These are phyloP conservation scores for Fusarium austroafricanum DNA, from an alignment of 2,329 filamentous ascomycete species.

Conservation along the genomic window DNA sequence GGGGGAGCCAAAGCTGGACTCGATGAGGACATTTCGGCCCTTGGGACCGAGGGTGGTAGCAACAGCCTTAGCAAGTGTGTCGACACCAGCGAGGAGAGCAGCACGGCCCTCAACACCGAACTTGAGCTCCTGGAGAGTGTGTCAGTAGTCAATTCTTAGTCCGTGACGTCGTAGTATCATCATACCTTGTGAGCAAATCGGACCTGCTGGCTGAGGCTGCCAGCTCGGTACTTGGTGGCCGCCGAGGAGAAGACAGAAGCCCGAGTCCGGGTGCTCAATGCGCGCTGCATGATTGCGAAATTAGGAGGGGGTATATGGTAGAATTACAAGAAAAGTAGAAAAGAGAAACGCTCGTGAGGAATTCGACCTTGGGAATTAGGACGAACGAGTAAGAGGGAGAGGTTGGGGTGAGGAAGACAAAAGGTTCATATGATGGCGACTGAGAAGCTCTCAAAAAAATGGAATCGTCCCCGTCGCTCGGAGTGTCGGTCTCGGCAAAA, in stretches of 20 bases:
- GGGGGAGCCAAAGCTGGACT: conserved; percentile 97
- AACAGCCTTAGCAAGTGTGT: conserved; percentile 95
- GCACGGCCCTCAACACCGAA: conserved; percentile 96
- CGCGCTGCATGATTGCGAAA: conserved; percentile 86
- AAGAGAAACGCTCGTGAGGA: conserved; percentile 43
- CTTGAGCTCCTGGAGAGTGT: conserved; percentile 82
- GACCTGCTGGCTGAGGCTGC: conserved; percentile 84
- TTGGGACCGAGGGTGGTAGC: conserved; percentile 97
- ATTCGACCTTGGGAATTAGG: conserved; percentile 46
- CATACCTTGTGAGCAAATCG: conserved; percentile 96
- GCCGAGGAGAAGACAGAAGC: conserved; percentile 82
- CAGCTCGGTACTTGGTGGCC: conserved; percentile 72
- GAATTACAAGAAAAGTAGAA: conserved; percentile 46
- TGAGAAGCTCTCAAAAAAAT: conserved; percentile 54
- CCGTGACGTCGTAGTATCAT: conserved; percentile 18
- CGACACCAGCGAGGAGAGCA: conserved; percentile 89
- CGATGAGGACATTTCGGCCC: conserved; percentile 97
- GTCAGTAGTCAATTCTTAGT: conserved; percentile 45
- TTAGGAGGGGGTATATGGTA: conserved; percentile 48
- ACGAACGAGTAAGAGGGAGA: conserved; percentile 33
- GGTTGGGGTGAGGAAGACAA: conserved; percentile 37
- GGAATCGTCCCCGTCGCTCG: conserved; percentile 47
- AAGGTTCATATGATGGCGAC: conserved; percentile 45
- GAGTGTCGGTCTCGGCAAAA: conserved; percentile 55
- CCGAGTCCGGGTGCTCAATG: conserved; percentile 83